These are phyloP conservation scores for Spathaspora sp. DNA, from an alignment of 1,139 yeast genomes.

Conservation along the genomic window DNA sequence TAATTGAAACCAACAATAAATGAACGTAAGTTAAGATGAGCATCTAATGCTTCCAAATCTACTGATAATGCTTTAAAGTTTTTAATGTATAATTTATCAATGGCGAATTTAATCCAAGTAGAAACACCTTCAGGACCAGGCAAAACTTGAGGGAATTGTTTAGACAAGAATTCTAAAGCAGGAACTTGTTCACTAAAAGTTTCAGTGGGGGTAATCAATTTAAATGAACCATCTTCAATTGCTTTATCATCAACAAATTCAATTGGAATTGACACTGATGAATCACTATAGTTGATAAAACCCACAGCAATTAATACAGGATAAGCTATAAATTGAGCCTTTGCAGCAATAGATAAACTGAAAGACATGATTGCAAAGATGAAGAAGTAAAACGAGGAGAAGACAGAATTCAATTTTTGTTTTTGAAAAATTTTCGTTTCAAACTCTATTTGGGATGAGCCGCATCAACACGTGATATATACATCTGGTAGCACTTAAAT, in stretches of 20 bases:
- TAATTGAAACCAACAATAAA: conserved; percentile 66
- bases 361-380: conserved; percentile 22
- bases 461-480: too few species aligned
- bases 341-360: conserved; percentile 70
- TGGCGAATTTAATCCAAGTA: conserved; percentile 70
- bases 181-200: conserved; percentile 43
- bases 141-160: conserved; percentile 42
- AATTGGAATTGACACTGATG: conserved; percentile 50
- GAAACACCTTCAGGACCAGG: conserved; percentile 34
- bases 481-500: neutral
- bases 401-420: too few species aligned
- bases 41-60: conserved; percentile 72
- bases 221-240: conserved; percentile 29
- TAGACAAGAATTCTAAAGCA: conserved; percentile 46
- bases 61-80: conserved; percentile 82
- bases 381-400: neutral
- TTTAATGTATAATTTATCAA: conserved; percentile 69
- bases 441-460: neutral
- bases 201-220: conserved; percentile 45
- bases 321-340: conserved; percentile 81
- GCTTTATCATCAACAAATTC: conserved; percentile 66
- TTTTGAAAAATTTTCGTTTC: neutral
- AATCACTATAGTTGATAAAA: conserved; percentile 56
- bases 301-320: conserved; percentile 79
- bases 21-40: conserved; percentile 82